Evolutionary conservation across 2,329 filamentous ascomycete genomes (phyloP).

Genomic region (Diaporthe citriasiana): DNA sequence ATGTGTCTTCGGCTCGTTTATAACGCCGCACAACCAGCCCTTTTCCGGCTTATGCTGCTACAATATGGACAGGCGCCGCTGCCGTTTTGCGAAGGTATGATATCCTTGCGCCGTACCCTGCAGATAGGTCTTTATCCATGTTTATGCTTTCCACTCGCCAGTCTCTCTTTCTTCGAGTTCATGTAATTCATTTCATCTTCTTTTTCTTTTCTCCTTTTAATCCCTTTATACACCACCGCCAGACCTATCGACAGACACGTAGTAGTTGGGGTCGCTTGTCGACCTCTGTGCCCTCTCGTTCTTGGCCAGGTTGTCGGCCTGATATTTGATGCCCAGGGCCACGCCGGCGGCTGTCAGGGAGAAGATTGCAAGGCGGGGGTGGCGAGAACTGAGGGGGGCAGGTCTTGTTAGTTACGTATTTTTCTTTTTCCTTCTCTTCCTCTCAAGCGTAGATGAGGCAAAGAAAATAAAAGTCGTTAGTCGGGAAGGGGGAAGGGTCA

Average conservation of each 20-base stretch:
- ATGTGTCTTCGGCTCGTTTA: constrained; percentile 2
- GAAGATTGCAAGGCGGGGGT: constrained; percentile 54
- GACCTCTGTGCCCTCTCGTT: constrained; percentile 61
- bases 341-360: constrained; percentile 50
- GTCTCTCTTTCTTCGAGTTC: too few species aligned
- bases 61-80: background rate
- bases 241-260: constrained; percentile 67
- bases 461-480: background rate
- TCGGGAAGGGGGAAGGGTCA: too few species aligned
- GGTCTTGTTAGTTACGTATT: background rate
- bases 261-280: constrained; percentile 54
- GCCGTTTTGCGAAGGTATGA: background rate
- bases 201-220: background rate
- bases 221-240: constrained; percentile 59
- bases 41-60: background rate
- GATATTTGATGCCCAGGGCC: constrained; percentile 52
- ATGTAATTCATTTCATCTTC: background rate
- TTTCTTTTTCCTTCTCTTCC: background rate
- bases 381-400: constrained; percentile 50
- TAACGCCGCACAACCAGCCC: background rate
- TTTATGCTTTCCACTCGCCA: background rate
- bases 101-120: constrained; percentile 6
- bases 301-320: constrained; percentile 53
- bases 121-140: background rate
- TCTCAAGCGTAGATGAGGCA: background rate